phyloP scores from a whole-genome alignment of 805 yeast genomes.

The Wickerhamiella allomyrinae region DNA sequence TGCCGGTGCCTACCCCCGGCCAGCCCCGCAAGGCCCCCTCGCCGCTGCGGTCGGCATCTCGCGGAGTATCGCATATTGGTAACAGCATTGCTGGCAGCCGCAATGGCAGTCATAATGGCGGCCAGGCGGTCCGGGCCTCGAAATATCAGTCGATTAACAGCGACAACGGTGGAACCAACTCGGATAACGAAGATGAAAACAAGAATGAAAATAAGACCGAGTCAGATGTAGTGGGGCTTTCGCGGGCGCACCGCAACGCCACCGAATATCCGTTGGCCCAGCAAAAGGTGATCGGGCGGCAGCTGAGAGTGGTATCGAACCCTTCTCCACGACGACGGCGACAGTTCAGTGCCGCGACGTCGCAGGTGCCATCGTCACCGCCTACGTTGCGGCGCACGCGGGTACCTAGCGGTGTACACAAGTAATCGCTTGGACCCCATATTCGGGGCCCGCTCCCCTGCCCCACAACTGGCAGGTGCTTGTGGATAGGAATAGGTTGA shows the following conservation, averaged over 20 bases:
- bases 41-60: conserved; percentile 7
- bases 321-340: conserved; percentile 22
- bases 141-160: conserved; percentile 7
- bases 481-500: too few species aligned
- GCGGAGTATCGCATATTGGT: conserved; percentile 4
- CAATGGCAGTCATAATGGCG: not conserved
- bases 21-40: conserved; percentile 64
- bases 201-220: conserved; percentile 8
- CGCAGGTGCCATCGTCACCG: conserved; percentile 11
- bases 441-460: too few species aligned
- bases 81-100: conserved; percentile 2
- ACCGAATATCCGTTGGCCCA: conserved; percentile 16
- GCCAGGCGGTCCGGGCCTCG: conserved; percentile 5
- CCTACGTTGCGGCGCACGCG: conserved; percentile 13
- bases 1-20: conserved; percentile 89
- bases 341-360: conserved; percentile 11
- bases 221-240: conserved; percentile 3
- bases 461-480: too few species aligned
- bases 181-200: conserved; percentile 31
- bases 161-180: conserved; percentile 23
- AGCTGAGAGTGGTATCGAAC: conserved; percentile 23
- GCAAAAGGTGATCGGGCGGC: conserved; percentile 17
- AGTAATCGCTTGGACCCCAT: too few species aligned
- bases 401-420: conserved; percentile 2
- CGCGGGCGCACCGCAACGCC: conserved; percentile 15